A percentile compares a stretch with the other conserved stretches of the same genome.
Conservation (phyloP, 495 filamentous ascomycete species). For the Tetracladium setigerum region DNA sequence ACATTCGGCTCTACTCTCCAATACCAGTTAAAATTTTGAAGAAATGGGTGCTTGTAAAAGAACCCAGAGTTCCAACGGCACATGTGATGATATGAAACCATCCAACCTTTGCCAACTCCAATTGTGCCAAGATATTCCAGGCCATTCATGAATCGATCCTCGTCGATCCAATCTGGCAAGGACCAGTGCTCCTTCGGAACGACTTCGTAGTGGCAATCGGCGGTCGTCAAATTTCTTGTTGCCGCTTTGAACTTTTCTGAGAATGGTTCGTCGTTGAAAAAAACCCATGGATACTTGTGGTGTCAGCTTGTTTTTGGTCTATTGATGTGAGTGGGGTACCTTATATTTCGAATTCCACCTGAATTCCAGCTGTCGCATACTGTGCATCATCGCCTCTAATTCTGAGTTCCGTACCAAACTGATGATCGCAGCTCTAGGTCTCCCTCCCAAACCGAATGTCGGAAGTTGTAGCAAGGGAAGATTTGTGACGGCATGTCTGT, state of each 20-base stretch:
- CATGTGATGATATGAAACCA: conserved; percentile 62
- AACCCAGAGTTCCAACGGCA: conserved; percentile 71
- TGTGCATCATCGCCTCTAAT: conserved; percentile 65
- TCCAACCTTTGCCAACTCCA: conserved; percentile 47
- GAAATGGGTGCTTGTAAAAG: conserved; percentile 62
- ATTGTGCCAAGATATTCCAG: conserved; percentile 43
- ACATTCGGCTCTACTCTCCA: conserved; percentile 65
- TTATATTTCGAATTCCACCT: conserved; percentile 77
- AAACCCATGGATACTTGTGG: conserved; percentile 98
- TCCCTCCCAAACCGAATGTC: background rate
- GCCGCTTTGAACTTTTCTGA: conserved; percentile 82
- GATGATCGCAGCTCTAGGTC: conserved; percentile 63
- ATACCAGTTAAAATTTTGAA: conserved; percentile 64
- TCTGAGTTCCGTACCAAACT: conserved; percentile 90
- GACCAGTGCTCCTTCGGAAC: conserved; percentile 68
- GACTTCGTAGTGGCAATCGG: conserved; percentile 65
- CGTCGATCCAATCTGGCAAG: conserved; percentile 59
- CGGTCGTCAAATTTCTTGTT: conserved; percentile 70
- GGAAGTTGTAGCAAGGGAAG: background rate
- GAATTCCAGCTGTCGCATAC: conserved; percentile 81
- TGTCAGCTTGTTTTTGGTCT: conserved; percentile 57
- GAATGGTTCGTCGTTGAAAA: conserved; percentile 94
- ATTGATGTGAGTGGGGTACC: background rate
- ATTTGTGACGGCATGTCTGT: conserved; percentile 24
- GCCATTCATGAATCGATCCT: conserved; percentile 44